These are phyloP conservation scores for Lyophyllum shimeji DNA, from an alignment of 768 basidiomycete species.

Conservation along the genomic window DNA sequence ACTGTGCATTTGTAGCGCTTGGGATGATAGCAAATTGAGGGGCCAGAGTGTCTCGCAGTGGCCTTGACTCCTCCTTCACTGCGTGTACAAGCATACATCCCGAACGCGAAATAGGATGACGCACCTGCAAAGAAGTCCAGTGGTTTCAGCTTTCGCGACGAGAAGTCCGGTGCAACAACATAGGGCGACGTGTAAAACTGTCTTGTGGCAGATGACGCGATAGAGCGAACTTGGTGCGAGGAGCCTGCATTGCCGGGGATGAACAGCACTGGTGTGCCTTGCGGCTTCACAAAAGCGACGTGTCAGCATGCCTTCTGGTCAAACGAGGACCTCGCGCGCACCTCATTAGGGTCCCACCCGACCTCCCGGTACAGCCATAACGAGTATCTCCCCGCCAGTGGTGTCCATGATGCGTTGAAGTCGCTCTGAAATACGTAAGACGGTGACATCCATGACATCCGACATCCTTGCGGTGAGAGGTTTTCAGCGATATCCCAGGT, in stretches of 20 bases:
- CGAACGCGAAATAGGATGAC: conserved; percentile 18
- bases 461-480: conserved; percentile 87
- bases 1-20: not conserved
- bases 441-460: conserved; percentile 96
- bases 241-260: conserved; percentile 98
- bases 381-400: conserved; percentile 71
- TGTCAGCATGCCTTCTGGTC: not conserved
- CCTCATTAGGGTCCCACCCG: conserved; percentile 75
- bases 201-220: conserved; percentile 86
- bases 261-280: conserved; percentile 87
- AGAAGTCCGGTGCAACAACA: conserved; percentile 52
- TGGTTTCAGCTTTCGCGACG: conserved; percentile 44
- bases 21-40: not conserved
- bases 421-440: conserved; percentile 75
- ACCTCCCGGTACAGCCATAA: conserved; percentile 91
- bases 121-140: conserved; percentile 87
- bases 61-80: too few species aligned
- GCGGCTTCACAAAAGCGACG: conserved; percentile 7
- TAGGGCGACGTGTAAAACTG: conserved; percentile 73
- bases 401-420: conserved; percentile 70
- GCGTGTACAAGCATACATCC: not conserved
- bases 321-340: conserved; percentile 28
- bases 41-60: not conserved
- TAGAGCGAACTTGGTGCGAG: conserved; percentile 89
- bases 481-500: conserved; percentile 41